Conservation (phyloP, 2,329 filamentous ascomycete genomes). For the Sporothrix pseudoabietina region DNA sequence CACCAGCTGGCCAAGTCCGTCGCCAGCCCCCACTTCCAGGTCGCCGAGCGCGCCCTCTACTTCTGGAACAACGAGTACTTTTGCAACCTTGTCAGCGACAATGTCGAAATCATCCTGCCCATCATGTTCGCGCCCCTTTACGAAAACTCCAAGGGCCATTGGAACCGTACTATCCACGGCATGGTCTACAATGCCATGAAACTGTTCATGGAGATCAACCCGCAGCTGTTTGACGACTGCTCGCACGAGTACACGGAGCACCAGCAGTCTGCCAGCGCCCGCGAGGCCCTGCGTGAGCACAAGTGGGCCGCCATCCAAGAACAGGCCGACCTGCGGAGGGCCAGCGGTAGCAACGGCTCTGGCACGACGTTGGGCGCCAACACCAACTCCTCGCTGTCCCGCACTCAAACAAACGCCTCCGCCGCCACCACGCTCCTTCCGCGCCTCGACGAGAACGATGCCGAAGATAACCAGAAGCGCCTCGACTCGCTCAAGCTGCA, state of each 20-base stretch:
- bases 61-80: constrained; percentile 99
- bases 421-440: constrained; percentile 39
- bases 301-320: constrained; percentile 88
- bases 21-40: constrained; percentile 97
- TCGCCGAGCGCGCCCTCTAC: constrained; percentile 93
- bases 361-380: constrained; percentile 39
- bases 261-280: constrained; percentile 85
- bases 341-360: constrained; percentile 43
- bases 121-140: constrained; percentile 99
- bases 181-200: constrained; percentile 99
- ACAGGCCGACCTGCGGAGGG: constrained; percentile 71
- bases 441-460: constrained; percentile 74
- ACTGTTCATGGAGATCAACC: constrained; percentile 99
- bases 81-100: constrained; percentile 98
- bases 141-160: constrained; percentile 98
- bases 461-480: constrained; percentile 82
- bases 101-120: constrained; percentile 95
- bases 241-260: constrained; percentile 97
- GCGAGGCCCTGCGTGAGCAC: constrained; percentile 77
- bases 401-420: constrained; percentile 8
- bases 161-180: constrained; percentile 98
- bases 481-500: constrained; percentile 89
- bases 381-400: background rate
- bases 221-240: constrained; percentile 96
- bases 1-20: constrained; percentile 97